Evolutionary conservation across 495 filamentous ascomycete genomes (phyloP).

Genomic region (Penicillium cinerascens): DNA sequence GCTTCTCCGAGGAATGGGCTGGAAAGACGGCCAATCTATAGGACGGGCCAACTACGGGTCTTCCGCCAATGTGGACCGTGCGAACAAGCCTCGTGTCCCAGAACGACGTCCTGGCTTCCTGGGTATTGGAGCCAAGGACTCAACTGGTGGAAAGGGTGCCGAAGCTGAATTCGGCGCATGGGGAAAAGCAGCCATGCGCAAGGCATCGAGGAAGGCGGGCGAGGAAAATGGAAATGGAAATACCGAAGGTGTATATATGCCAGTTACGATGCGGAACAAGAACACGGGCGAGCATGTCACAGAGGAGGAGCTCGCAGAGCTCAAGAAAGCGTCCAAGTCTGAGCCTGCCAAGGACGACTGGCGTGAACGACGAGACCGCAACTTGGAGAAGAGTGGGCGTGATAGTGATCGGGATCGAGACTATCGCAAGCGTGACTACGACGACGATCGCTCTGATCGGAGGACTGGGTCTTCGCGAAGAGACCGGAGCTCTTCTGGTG

Average conservation of each 20-base stretch:
- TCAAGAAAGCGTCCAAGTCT: constrained; percentile 44
- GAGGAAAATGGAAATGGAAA: constrained; percentile 32
- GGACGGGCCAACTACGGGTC: constrained; percentile 52
- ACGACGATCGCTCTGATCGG: constrained; percentile 29
- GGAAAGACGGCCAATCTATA: constrained; percentile 78
- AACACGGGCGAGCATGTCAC: constrained; percentile 64
- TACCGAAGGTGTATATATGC: constrained; percentile 59
- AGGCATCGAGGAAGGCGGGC: constrained; percentile 47
- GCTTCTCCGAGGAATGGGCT: constrained; percentile 86
- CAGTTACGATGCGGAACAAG: constrained; percentile 62
- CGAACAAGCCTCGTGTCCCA: constrained; percentile 42
- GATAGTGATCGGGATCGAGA: constrained; percentile 31
- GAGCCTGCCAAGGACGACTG: constrained; percentile 42
- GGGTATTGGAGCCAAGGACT: constrained; percentile 76
- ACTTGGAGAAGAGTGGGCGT: constrained; percentile 48
- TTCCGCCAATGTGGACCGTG: constrained; percentile 21
- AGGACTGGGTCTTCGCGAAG: constrained; percentile 33
- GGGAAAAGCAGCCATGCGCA: constrained; percentile 64
- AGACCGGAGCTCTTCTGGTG: constrained; percentile 34
- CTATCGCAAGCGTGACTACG: constrained; percentile 29
- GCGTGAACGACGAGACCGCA: constrained; percentile 48
- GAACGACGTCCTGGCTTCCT: constrained; percentile 73
- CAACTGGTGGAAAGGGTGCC: constrained; percentile 56
- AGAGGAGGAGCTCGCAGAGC: constrained; percentile 55
- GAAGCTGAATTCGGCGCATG: constrained; percentile 74